These are phyloP conservation scores for Tuber indicum DNA, from an alignment of 495 filamentous ascomycete genomes.

Conservation along the genomic window DNA sequence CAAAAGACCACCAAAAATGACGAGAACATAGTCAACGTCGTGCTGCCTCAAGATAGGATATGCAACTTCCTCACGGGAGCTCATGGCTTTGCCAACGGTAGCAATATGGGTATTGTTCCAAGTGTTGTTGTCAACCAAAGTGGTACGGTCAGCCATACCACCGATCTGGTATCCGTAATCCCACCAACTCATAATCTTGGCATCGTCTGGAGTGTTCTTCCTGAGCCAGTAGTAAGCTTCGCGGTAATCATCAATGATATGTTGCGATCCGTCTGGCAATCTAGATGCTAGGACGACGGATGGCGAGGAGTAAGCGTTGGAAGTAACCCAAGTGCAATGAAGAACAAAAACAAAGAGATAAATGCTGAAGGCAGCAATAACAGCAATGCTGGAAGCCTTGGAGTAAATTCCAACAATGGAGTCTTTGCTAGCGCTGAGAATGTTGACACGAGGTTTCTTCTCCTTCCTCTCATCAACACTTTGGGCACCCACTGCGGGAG, in stretches of 20 bases:
- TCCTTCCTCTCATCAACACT: slow-evolving; percentile 49
- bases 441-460: slow-evolving; percentile 48
- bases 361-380: slow-evolving; percentile 61
- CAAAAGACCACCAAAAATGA: slow-evolving; percentile 92
- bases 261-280: slow-evolving; percentile 89
- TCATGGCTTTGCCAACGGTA: slow-evolving; percentile 99
- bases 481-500: slow-evolving; percentile 41
- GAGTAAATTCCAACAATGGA: slow-evolving; percentile 80
- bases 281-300: slow-evolving; percentile 92
- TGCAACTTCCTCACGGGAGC: slow-evolving; percentile 91
- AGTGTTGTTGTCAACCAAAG: slow-evolving; percentile 98
- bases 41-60: slow-evolving; percentile 98
- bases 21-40: slow-evolving; percentile 95
- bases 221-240: slow-evolving; percentile 99
- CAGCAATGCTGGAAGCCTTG: slow-evolving; percentile 65
- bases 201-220: slow-evolving; percentile 87
- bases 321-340: slow-evolving; percentile 99
- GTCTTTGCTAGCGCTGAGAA: slow-evolving; percentile 62
- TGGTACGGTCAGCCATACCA: slow-evolving; percentile 97
- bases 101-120: slow-evolving; percentile 99
- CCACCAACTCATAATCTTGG: slow-evolving; percentile 99
- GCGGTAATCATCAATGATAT: slow-evolving; percentile 98
- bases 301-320: slow-evolving; percentile 95
- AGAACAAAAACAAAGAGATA: slow-evolving; percentile 92
- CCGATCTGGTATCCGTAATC: slow-evolving; percentile 99